Evolutionary conservation across 805 yeast genomes (phyloP).

Genomic region (Pichia nanzhaoensis): DNA sequence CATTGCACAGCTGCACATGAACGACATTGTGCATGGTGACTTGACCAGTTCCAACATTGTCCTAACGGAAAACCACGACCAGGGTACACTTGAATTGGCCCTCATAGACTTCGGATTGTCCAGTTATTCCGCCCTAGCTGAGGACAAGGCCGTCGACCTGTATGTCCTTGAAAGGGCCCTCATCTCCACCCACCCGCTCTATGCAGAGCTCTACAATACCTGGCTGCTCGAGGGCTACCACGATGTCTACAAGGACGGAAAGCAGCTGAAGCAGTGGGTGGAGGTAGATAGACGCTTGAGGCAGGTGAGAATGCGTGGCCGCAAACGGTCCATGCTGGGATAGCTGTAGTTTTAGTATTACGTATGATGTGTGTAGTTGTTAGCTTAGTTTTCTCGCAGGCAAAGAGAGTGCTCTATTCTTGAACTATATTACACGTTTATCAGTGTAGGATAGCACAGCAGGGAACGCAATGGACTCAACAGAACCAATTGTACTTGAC

Average conservation of each 20-base stretch:
- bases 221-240: conserved; percentile 73
- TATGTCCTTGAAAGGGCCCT: conserved; percentile 92
- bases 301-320: conserved; percentile 84
- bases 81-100: conserved; percentile 15
- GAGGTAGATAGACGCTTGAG: conserved; percentile 63
- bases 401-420: too few relatives aligned
- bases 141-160: conserved; percentile 95
- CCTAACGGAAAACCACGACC: conserved; percentile 26
- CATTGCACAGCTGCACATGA: conserved; percentile 64
- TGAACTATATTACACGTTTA: too few relatives aligned
- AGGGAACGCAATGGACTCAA: neutral
- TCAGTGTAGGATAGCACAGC: neutral
- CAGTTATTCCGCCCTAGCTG: conserved; percentile 64
- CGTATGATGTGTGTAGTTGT: too few relatives aligned
- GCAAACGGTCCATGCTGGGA: conserved; percentile 94
- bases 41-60: conserved; percentile 85
- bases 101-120: conserved; percentile 92
- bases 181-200: conserved; percentile 79
- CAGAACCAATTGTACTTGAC: conserved; percentile 62
- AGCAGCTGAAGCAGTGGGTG: conserved; percentile 35
- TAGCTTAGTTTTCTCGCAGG: too few relatives aligned
- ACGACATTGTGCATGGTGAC: conserved; percentile 89
- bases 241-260: conserved; percentile 25
- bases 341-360: conserved; percentile 8
- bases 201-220: conserved; percentile 52